phyloP scores from a whole-genome alignment of 2,329 filamentous ascomycete species.

The Clarireedia sp. region DNA sequence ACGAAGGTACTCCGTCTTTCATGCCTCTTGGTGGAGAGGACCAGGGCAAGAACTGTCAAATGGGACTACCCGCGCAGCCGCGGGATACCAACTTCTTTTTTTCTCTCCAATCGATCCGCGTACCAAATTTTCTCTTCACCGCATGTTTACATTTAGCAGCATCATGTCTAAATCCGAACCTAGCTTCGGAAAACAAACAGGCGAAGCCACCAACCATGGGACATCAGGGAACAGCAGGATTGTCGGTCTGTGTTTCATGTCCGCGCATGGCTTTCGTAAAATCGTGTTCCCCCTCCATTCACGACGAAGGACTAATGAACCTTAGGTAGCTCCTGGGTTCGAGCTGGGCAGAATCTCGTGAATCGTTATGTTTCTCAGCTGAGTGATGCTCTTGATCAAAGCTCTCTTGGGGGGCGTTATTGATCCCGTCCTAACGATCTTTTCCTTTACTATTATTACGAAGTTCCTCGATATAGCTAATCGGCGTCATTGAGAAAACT shows the following conservation, averaged over 20 bases:
- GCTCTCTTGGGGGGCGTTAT: no score
- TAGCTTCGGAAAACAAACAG: not conserved
- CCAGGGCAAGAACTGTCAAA: conserved; percentile 1
- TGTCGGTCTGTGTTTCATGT: conserved; percentile 1
- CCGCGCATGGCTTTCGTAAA: not conserved
- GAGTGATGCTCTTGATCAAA: no score
- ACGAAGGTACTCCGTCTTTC: not conserved
- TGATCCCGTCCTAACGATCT: no score
- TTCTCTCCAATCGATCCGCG: not conserved
- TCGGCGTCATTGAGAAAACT: not conserved
- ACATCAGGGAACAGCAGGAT: not conserved
- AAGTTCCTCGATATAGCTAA: no score
- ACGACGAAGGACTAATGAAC: not conserved
- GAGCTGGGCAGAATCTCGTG: no score
- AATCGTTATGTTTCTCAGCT: no score
- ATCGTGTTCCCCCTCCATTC: not conserved
- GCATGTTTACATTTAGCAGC: conserved; percentile 1
- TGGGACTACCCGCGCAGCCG: conserved; percentile 10
- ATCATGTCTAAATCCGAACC: not conserved
- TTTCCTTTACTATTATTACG: no score
- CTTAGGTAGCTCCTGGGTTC: no score
- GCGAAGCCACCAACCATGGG: not conserved
- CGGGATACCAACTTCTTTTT: not conserved
- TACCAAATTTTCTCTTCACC: not conserved
- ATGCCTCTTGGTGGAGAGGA: not conserved